Base-by-base conservation (phyloP, 2,329 filamentous ascomycete genomes). In the Penicillium sp. region DNA sequence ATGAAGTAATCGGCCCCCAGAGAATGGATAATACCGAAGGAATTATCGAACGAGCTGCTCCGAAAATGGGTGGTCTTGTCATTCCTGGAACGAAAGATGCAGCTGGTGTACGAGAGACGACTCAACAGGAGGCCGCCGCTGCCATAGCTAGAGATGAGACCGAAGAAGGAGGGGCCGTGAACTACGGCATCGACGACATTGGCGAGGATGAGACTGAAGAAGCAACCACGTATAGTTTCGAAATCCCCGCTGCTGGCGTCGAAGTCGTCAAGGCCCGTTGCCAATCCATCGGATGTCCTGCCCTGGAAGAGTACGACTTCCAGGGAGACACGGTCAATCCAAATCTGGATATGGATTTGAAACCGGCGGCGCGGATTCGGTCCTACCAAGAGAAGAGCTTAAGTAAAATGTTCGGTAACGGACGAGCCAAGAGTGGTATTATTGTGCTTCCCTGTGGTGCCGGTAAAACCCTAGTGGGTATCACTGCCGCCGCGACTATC, bases 331-430 rank as follows among this genome's bases (percentile, higher is more conserved):
- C 89, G 58, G 83, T 86, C 64, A 99, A 97, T 67, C 85, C 93
- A 0, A 96, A 90, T 48, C 79, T 99, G 35, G 91, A 97, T 55
- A 99, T 99, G 93, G 68, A 97, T 97, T 70, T 87, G 93, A 71
- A 87, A 84, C 78, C 63, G 1, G 61, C 63, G 12, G 63, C 63
- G 4, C 46, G 62, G 26, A 66, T 66, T 44, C 63, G 63, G 43
- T 59, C 56, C 26, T 99, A 99, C 66, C 94, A 99, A 72, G 94
- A 99, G 74, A 96, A 97, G 77, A 96, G 91, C 62, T 80, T 99
- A 10, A 96, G 90, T 78, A 99, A 99, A 75, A 99, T 99, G 94
- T 99, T 99, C 72, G 93, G 94, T 69, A 99, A 99, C 69, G 93
- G 93, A 47, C 88, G 94, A 75, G 94, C 94, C 14, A 94, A 96